These are phyloP conservation scores for Ceratobasidium sp. DNA, from an alignment of 1,284 basidiomycete genomes.

Conservation along the genomic window DNA sequence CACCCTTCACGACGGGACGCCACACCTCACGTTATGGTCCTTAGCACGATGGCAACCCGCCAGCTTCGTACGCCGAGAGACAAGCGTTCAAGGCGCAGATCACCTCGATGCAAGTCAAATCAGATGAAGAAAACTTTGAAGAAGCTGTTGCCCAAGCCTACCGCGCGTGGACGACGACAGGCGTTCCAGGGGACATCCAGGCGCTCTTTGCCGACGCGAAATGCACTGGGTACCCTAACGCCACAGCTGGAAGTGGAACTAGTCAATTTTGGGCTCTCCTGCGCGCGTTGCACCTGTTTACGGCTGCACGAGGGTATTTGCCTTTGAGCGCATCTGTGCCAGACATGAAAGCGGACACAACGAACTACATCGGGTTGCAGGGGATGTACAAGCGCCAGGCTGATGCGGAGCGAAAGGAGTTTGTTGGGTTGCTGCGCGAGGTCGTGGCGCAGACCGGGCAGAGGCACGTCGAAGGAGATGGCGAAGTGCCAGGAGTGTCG, in stretches of 20 bases:
- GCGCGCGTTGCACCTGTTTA: slow-evolving; percentile 71
- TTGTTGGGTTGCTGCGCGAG: slow-evolving; percentile 42
- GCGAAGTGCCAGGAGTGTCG: slow-evolving; percentile 50
- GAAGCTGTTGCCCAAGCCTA: slow-evolving; percentile 88
- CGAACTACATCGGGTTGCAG: slow-evolving; percentile 83
- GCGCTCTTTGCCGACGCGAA: slow-evolving; percentile 69
- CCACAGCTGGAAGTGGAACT: slow-evolving; percentile 51
- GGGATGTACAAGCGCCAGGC: slow-evolving; percentile 78
- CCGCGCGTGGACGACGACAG: slow-evolving; percentile 69
- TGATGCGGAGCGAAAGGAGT: slow-evolving; percentile 68
- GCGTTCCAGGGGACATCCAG: slow-evolving; percentile 73
- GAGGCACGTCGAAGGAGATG: slow-evolving; percentile 51
- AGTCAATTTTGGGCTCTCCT: slow-evolving; percentile 87
- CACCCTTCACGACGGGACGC: slow-evolving; percentile 22
- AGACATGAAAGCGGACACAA: slow-evolving; percentile 95
- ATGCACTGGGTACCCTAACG: slow-evolving; percentile 58
- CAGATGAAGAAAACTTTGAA: slow-evolving; percentile 96
- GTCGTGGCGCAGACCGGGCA: slow-evolving; percentile 51
- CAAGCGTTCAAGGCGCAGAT: slow-evolving; percentile 80
- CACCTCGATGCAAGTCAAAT: slow-evolving; percentile 69
- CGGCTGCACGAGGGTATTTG: slow-evolving; percentile 60
- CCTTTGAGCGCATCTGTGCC: slow-evolving; percentile 80
- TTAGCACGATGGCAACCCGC: slow-evolving; percentile 73
- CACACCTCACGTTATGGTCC: neutral
- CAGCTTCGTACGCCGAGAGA: slow-evolving; percentile 74